Base-by-base conservation (phyloP, 805 yeast genomes). In the Lachancea cidri region DNA sequence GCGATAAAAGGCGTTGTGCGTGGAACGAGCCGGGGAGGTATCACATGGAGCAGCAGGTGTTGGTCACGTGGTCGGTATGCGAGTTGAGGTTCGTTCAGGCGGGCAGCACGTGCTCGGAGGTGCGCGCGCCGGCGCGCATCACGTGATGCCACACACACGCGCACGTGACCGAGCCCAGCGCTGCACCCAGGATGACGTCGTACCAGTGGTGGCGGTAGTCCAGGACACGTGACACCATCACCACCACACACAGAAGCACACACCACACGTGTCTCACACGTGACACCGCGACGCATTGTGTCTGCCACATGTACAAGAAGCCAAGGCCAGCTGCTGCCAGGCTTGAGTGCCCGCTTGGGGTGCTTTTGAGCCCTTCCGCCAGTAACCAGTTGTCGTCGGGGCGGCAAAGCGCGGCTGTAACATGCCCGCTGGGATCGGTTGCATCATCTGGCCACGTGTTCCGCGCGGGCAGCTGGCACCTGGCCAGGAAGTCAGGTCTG, bases 171-270 rank as follows among this genome's bases (percentile, higher is more conserved):
- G 41, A 37, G 3, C 60, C 64, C 4, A 58, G 38, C 1, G 32
- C n/a, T 9, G 48, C 43, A 4, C 64, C 64, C 20, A 46, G 45
- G 1, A 57, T 9, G 8, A 58, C 50, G 42, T 59, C 64, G 42
- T 54, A 55, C 60, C 61, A 56, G 35, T 54, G 61, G 45, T 59
- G 64, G 35, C 58, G 54, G 39, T 59, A 58, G 39, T 59, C 64
- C 2, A 50, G 39, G 11, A 57, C 43, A 32, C 64, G 46, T 14
- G 60, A 54, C 4, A 50, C 38, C 57, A 59, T 57, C 14, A 59
- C 60, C 16, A 54, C 36, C 7, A 45, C 20, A 8, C 54, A 51
- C 17, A 57, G 36, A 3, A 50, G 11, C 2, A 48, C 47, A 35
- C 62, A 57, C 64, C 64, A 59, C 4, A 46, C n/a, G 45, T 55